Evolutionary conservation across 129 eudicot genomes (phyloP).

Genomic region (Solidago caesia): DNA sequence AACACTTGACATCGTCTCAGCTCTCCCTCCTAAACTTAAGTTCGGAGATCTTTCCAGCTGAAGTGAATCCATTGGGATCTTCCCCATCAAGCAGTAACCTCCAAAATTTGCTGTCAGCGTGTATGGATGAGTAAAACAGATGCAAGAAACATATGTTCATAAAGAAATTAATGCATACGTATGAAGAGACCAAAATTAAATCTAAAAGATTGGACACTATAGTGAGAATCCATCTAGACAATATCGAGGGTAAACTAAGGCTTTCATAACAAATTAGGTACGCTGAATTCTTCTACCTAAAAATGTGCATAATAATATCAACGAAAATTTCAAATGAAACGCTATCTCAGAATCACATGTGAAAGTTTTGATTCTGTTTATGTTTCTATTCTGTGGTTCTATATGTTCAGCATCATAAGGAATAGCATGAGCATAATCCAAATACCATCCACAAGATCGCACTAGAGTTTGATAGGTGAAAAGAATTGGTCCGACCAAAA

Average conservation of each 20-base stretch:
- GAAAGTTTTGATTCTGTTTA: neutral
- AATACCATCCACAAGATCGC: neutral
- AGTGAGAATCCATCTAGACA: neutral
- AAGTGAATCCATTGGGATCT: slow-evolving; percentile 66
- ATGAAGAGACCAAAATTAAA: slow-evolving; percentile 15
- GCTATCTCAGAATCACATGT: neutral
- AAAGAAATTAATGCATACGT: neutral
- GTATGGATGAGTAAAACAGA: slow-evolving; percentile 24
- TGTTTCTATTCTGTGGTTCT: neutral
- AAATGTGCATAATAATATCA: neutral
- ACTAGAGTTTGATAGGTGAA: neutral
- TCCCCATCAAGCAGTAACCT: slow-evolving; percentile 69
- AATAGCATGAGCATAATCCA: too few relatives aligned
- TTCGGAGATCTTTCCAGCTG: slow-evolving; percentile 64
- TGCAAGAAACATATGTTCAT: slow-evolving; percentile 12
- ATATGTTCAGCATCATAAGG: neutral
- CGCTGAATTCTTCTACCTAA: neutral
- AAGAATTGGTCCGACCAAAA: slow-evolving; percentile 5
- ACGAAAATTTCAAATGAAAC: neutral
- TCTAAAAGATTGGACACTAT: neutral
- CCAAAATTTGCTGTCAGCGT: slow-evolving; percentile 47
- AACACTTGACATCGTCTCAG: slow-evolving; percentile 68
- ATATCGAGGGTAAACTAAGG: neutral
- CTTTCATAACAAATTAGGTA: neutral
- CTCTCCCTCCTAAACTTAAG: slow-evolving; percentile 56